Evolutionary conservation across 257 asterid species (phyloP), one percentile per base, ranked within the genome.

Genomic region (Voacanga thouarsii): DNA sequence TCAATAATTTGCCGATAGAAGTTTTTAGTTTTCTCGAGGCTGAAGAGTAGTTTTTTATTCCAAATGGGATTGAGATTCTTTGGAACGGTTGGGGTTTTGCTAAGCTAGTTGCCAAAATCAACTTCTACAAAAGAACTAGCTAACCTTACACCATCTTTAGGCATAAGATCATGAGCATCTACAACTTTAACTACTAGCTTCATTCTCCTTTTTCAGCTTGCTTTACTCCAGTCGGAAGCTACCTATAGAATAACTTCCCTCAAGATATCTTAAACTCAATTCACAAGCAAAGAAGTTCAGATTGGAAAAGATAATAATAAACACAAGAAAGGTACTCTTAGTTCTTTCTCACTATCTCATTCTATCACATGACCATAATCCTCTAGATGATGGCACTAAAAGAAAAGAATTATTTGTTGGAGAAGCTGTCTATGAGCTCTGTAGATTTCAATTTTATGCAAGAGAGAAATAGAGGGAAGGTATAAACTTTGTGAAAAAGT

Each of bases 121-220:
- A 89, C 90, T 79, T 89, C 90, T 71, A 89, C 92, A 78, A 78
- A 91, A 78, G 97, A 89, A 74, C 85, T 88, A 18, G 89, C 83
- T 80, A 94, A 89, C 77, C 94, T 93, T 77, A 79, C 84, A 24
- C 92, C 91, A 53, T 91, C 93, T 91, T 81, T 88, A 45, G 94
- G 94, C 85, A 86, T 83, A 26, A 89, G 91, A 85, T 88, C 91
- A 82, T 84, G 89, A 71, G 94, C 94, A 89, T 91, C 93, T 76
- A 90, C 80, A 50, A 90, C 92, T 87, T 91, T 89, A 53, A 91
- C 86, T 56, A 85, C 86, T 71, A 90, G 84, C 85, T 86, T 88
- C 93, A 87, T 88, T 64, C 79, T 82, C 65, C 86, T 81, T 85
- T 88, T 82, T 76, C 81, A 74, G 84, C 76, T 77, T 59, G 72